A percentile compares a stretch with the other conserved stretches of the same genome.
Evolutionary conservation across 2,329 filamentous ascomycete genomes (phyloP).

Genomic region (Coniochaeta sp.): DNA sequence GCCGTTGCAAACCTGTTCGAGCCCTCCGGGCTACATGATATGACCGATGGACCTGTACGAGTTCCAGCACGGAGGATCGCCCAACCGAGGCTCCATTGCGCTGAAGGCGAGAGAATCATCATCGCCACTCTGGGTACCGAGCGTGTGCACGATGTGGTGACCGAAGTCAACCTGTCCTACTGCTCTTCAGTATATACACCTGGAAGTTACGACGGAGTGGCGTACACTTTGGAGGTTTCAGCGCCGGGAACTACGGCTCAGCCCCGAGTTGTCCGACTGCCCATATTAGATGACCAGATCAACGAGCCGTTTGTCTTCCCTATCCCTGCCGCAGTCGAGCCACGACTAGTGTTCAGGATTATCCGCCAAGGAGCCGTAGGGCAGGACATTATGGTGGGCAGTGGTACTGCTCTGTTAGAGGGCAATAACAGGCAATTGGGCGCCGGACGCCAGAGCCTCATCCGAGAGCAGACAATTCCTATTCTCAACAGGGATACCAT

Average conservation of each 20-base stretch:
- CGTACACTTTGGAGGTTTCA: not conserved
- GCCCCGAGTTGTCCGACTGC: not conserved
- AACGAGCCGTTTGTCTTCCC: not conserved
- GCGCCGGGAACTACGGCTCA: not conserved
- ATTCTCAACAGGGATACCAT: conserved; percentile 21
- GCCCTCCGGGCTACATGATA: not conserved
- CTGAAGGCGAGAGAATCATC: not conserved
- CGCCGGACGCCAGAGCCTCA: conserved; percentile 20
- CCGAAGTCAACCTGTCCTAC: not conserved
- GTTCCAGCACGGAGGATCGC: not conserved
- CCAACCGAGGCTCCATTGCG: not conserved
- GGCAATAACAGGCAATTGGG: conserved; percentile 16
- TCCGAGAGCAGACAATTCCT: conserved; percentile 22
- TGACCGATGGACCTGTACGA: not conserved
- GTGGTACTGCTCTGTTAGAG: conserved; percentile 19
- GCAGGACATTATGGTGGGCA: conserved; percentile 12
- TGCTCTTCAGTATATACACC: not conserved
- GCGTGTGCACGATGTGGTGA: not conserved
- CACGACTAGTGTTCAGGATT: not conserved
- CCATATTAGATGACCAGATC: not conserved
- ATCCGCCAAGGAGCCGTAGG: not conserved
- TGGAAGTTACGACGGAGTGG: not conserved
- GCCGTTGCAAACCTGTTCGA: conserved; percentile 13
- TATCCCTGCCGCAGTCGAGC: not conserved
- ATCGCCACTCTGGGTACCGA: not conserved